Evolutionary conservation across 352 stramenopile species (phyloP).

Genomic region (Phytopythium kandeliae): DNA sequence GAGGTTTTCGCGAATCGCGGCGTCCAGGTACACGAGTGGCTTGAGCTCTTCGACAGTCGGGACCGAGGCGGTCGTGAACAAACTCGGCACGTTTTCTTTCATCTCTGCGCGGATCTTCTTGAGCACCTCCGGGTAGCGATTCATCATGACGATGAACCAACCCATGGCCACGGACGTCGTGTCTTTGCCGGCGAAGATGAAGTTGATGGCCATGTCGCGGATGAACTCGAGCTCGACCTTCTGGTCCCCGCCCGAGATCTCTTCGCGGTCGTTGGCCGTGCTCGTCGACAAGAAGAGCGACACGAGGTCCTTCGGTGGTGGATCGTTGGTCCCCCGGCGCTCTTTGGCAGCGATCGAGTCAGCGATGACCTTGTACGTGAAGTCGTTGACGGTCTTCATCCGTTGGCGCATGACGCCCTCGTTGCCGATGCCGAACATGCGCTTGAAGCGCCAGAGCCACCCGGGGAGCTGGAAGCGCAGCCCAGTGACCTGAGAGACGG

Average conservation of each 20-base stretch:
- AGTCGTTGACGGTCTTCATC: conserved; percentile 14
- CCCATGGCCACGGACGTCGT: conserved; percentile 48
- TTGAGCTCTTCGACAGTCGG: conserved; percentile 13
- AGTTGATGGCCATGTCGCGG: conserved; percentile 51
- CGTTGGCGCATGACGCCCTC: conserved; percentile 14
- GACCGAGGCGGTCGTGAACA: background rate
- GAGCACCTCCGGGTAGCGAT: conserved; percentile 18
- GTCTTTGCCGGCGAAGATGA: conserved; percentile 46
- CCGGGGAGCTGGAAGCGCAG: conserved; percentile 2
- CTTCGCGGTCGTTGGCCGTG: conserved; percentile 19
- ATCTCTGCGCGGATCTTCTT: conserved; percentile 21
- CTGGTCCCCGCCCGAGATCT: conserved; percentile 18
- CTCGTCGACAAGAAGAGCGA: conserved; percentile 41
- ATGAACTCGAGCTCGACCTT: conserved; percentile 38
- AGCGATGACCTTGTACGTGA: conserved; percentile 13
- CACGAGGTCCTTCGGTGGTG: conserved; percentile 26
- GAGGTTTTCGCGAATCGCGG: conserved; percentile 11
- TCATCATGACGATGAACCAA: conserved; percentile 57
- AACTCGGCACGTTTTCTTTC: conserved; percentile 4
- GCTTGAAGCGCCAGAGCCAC: conserved; percentile 9
- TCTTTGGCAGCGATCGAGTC: conserved; percentile 6
- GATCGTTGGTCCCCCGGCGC: conserved; percentile 3
- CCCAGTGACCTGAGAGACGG: background rate
- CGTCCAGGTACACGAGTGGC: conserved; percentile 17
- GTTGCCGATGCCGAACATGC: conserved; percentile 18